A percentile compares a stretch with the other conserved stretches of the same genome.
Conservation (phyloP, 441 rosid genomes). For the Lagerstroemia fauriei region DNA sequence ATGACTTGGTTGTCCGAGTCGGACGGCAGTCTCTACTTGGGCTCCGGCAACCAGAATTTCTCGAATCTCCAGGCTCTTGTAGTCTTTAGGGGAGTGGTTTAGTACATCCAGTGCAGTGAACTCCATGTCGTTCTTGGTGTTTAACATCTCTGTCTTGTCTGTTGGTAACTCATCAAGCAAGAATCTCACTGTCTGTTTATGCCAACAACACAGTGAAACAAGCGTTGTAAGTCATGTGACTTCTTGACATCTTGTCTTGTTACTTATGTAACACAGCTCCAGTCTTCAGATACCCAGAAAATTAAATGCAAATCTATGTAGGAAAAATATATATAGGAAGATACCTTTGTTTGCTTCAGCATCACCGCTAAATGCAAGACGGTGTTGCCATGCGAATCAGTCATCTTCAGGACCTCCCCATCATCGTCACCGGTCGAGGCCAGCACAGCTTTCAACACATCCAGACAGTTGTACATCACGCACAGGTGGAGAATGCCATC, state of each 20-base stretch:
- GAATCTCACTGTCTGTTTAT: conserved; percentile 1
- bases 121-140: background rate
- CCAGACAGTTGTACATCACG: background rate
- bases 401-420: no score
- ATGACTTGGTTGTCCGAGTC: no score
- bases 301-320: no score
- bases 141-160: background rate
- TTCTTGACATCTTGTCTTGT: no score
- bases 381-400: no score
- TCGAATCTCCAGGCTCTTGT: background rate
- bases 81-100: background rate
- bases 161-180: background rate
- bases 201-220: background rate
- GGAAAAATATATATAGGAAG: no score
- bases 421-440: background rate
- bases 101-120: background rate
- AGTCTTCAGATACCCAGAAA: no score
- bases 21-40: background rate
- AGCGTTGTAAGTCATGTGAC: background rate
- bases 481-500: background rate
- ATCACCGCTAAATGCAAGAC: no score
- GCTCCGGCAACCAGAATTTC: background rate
- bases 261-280: no score
- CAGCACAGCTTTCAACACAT: background rate
- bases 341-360: no score